These are phyloP conservation scores for Petrea volubilis DNA, from an alignment of 257 asterid genomes.

Conservation along the genomic window DNA sequence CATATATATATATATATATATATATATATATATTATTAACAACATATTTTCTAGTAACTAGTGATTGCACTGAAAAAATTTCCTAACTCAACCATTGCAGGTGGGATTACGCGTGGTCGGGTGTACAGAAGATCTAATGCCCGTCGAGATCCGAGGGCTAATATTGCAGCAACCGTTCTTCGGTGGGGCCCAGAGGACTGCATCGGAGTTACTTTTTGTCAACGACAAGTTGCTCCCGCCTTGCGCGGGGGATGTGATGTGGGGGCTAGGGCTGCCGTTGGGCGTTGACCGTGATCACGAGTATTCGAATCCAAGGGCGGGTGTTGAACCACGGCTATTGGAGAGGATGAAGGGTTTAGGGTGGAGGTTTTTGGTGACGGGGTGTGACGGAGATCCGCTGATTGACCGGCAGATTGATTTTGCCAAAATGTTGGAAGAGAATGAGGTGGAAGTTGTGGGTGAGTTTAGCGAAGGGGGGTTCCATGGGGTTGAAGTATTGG, in stretches of 20 bases:
- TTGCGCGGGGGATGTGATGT: constrained; percentile 23
- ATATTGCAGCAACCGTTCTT: constrained; percentile 40
- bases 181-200: constrained; percentile 40
- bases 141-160: constrained; percentile 44
- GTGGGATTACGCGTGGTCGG: constrained; percentile 26
- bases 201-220: constrained; percentile 33
- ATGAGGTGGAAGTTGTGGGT: no score
- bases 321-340: background rate
- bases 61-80: no score
- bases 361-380: constrained; percentile 28
- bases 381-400: constrained; percentile 38
- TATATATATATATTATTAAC: no score
- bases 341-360: constrained; percentile 12
- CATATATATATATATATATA: no score
- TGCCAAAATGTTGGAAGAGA: no score
- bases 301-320: constrained; percentile 33
- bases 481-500: no score
- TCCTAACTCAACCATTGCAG: background rate
- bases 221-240: constrained; percentile 17
- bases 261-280: constrained; percentile 37
- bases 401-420: constrained; percentile 35
- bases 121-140: constrained; percentile 18
- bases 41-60: no score
- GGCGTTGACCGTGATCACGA: constrained; percentile 43
- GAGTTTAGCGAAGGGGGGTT: no score